Conservation (phyloP, 345 rosid genomes). For the Xanthoceras sorbifolium region DNA sequence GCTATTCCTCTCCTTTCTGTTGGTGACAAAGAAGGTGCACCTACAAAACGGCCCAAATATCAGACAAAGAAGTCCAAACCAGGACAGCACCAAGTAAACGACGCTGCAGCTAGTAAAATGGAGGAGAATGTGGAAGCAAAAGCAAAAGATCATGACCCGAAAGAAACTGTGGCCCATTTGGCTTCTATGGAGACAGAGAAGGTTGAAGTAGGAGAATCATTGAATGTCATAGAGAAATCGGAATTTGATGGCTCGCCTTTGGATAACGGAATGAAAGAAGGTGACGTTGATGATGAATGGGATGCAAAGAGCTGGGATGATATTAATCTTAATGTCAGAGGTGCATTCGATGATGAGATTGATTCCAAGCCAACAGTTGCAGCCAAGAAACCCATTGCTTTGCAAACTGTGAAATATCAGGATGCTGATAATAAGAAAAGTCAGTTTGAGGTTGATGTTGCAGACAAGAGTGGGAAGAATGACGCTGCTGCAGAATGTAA, state of each 20-base stretch:
- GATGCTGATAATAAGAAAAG: constrained; percentile 34
- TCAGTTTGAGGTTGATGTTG: constrained; percentile 37
- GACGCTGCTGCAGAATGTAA: constrained; percentile 38
- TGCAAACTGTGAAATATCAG: too few species aligned
- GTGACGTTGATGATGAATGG: constrained; percentile 86
- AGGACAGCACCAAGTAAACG: constrained; percentile 62
- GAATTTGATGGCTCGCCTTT: constrained; percentile 45
- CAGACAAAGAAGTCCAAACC: constrained; percentile 74
- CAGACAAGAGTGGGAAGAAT: constrained; percentile 35
- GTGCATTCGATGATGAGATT: constrained; percentile 85
- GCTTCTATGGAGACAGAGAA: constrained; percentile 47
- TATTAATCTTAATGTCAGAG: constrained; percentile 69
- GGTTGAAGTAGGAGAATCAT: constrained; percentile 43
- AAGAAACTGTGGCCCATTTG: constrained; percentile 37
- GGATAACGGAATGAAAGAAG: constrained; percentile 70
- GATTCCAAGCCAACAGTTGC: too few species aligned
- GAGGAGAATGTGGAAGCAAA: constrained; percentile 47
- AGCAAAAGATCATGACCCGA: constrained; percentile 44
- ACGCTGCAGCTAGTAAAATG: constrained; percentile 42
- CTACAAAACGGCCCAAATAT: constrained; percentile 78
- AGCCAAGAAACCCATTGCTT: too few species aligned
- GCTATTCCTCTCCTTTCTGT: constrained; percentile 42
- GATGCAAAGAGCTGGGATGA: constrained; percentile 98
- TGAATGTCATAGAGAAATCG: constrained; percentile 43
- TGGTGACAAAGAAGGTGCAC: constrained; percentile 53